Percentiles rank a stretch among this genome's conserved stretches.
Conservation (phyloP, 2,329 filamentous ascomycete species). For the Fusarium sororula region DNA sequence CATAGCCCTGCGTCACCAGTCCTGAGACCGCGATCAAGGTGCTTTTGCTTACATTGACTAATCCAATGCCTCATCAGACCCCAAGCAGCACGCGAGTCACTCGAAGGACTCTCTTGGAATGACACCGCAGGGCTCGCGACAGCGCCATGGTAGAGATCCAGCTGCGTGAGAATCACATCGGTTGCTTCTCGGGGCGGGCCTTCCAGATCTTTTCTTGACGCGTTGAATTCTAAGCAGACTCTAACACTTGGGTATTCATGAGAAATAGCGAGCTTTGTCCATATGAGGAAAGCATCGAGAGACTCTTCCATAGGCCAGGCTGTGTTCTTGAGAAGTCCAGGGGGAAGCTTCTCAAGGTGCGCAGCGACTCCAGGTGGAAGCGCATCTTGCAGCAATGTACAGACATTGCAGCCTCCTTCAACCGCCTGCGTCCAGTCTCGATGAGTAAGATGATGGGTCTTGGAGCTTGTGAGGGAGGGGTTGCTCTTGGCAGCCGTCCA, state of each 20-base stretch:
- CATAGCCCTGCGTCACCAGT: rapidly evolving
- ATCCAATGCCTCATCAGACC: not conserved
- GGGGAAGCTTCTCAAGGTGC: not conserved
- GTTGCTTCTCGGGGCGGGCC: not conserved
- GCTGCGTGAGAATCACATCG: too few relatives aligned
- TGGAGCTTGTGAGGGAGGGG: not conserved
- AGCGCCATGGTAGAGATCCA: too few relatives aligned
- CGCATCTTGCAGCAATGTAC: not conserved
- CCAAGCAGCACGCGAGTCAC: not conserved
- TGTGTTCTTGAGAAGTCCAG: rapidly evolving
- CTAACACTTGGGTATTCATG: not conserved
- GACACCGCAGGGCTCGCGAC: rapidly evolving
- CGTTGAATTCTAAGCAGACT: not conserved
- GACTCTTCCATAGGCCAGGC: not conserved
- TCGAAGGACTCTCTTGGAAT: not conserved
- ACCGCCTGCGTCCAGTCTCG: not conserved
- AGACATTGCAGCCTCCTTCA: rapidly evolving
- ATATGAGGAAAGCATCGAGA: not conserved
- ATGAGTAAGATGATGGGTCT: not conserved
- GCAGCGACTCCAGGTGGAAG: not conserved
- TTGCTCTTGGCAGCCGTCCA: not conserved
- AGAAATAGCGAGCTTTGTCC: not conserved
- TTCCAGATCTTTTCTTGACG: not conserved
- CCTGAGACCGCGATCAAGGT: rapidly evolving
- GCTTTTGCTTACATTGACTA: rapidly evolving